phyloP scores from a whole-genome alignment of 495 filamentous ascomycete genomes.

The Podospora pseudocomata region DNA sequence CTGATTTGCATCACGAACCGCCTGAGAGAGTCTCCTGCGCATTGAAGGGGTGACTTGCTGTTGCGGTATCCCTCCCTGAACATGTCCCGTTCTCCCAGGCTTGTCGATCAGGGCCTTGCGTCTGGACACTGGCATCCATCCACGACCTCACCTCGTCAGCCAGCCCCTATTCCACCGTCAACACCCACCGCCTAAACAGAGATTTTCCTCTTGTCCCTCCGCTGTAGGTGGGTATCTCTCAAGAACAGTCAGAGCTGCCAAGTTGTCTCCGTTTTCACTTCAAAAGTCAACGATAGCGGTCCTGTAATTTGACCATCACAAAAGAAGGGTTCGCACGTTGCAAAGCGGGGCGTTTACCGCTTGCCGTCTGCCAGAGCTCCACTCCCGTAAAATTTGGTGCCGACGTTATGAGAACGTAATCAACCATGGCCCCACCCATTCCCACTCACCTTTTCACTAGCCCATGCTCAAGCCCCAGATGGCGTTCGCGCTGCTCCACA shows the following conservation, averaged over 20 bases:
- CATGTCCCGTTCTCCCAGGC: conserved; percentile 8
- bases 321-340: neutral
- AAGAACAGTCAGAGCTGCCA: neutral
- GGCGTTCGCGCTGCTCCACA: conserved; percentile 15
- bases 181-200: conserved; percentile 1
- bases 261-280: neutral
- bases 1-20: neutral
- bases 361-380: conserved; percentile 23
- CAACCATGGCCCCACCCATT: conserved; percentile 20
- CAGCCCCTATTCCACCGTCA: neutral
- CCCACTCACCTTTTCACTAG: conserved; percentile 12
- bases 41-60: neutral
- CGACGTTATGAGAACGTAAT: conserved; percentile 22
- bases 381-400: conserved; percentile 29
- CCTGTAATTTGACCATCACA: conserved; percentile 10
- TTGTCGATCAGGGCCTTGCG: conserved; percentile 24
- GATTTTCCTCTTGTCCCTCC: neutral
- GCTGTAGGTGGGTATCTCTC: neutral
- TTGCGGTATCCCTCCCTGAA: conserved; percentile 21
- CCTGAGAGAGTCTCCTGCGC: conserved; percentile 16
- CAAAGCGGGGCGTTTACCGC: conserved; percentile 13
- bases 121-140: neutral
- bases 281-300: neutral
- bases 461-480: conserved; percentile 10
- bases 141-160: neutral